Evolutionary conservation across 352 stramenopile genomes (phyloP).

Genomic region (Globisporangium takayamanum): DNA sequence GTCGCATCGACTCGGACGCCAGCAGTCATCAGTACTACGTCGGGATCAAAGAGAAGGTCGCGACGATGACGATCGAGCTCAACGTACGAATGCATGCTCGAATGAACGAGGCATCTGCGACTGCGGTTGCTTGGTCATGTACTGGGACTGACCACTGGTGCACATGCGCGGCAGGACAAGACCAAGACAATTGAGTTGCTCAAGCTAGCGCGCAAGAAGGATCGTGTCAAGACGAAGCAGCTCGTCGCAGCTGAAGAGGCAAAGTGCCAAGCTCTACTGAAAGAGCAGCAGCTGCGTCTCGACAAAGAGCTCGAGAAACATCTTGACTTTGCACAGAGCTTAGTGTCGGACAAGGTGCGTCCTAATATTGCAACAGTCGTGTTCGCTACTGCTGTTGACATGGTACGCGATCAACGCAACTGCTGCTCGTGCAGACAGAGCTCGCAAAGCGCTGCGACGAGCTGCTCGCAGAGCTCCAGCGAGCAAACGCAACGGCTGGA

Average conservation of each 20-base stretch:
- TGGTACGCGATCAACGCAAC: too few species aligned
- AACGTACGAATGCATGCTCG: slow-evolving; percentile 28
- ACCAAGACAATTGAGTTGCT: slow-evolving; percentile 81
- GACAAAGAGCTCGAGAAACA: slow-evolving; percentile 79
- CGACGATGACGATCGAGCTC: slow-evolving; percentile 72
- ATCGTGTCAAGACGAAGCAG: slow-evolving; percentile 59
- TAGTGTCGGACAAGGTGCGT: slow-evolving; percentile 70
- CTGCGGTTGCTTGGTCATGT: neutral
- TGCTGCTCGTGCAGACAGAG: slow-evolving; percentile 24
- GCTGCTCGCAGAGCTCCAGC: slow-evolving; percentile 60
- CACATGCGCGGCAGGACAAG: slow-evolving; percentile 49
- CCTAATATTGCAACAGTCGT: neutral
- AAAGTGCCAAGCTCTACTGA: slow-evolving; percentile 42
- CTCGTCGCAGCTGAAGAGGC: slow-evolving; percentile 39
- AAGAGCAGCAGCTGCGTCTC: slow-evolving; percentile 48
- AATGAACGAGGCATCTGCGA: neutral
- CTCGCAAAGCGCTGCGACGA: slow-evolving; percentile 72
- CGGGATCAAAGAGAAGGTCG: slow-evolving; percentile 74
- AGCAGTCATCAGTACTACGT: slow-evolving; percentile 60
- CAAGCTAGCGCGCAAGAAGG: slow-evolving; percentile 68
- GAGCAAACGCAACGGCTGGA: slow-evolving; percentile 27
- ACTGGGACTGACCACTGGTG: neutral
- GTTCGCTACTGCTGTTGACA: too few species aligned
- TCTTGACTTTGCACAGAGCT: slow-evolving; percentile 70
- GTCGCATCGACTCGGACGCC: slow-evolving; percentile 17